Conservation (phyloP, 495 filamentous ascomycete species). For the Tuber indicum region DNA sequence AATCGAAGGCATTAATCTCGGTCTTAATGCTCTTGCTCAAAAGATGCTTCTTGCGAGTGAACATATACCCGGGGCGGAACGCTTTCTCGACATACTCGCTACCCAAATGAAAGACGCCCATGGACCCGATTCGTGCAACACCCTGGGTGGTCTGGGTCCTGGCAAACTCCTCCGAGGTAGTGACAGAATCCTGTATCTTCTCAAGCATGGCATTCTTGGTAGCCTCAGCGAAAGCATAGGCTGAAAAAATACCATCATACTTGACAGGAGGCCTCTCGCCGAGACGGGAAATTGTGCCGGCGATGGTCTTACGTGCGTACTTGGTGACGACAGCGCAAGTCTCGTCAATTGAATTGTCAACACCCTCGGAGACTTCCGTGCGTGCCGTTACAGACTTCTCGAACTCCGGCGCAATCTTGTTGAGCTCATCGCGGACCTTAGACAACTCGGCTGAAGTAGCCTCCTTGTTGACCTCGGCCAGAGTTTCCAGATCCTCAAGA, state of each 20-base stretch:
- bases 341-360: conserved; percentile 74
- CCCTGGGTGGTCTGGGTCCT: conserved; percentile 68
- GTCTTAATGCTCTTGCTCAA: conserved; percentile 78
- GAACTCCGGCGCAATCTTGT: conserved; percentile 74
- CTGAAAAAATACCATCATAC: conserved; percentile 78
- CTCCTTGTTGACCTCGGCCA: conserved; percentile 82
- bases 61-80: conserved; percentile 90
- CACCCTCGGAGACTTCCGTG: conserved; percentile 69
- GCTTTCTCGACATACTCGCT: conserved; percentile 74
- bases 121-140: conserved; percentile 77
- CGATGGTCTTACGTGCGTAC: conserved; percentile 67
- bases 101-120: conserved; percentile 83
- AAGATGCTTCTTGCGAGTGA: conserved; percentile 68
- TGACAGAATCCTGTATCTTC: conserved; percentile 71
- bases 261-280: conserved; percentile 69
- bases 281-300: conserved; percentile 62
- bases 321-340: conserved; percentile 79
- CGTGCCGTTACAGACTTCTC: conserved; percentile 77
- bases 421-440: conserved; percentile 69
- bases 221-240: conserved; percentile 89
- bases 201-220: conserved; percentile 86
- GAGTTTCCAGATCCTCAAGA: conserved; percentile 69
- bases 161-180: conserved; percentile 74
- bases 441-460: conserved; percentile 80
- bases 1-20: conserved; percentile 81